Evolutionary conservation across 164 flowering plant species (phyloP), one percentile per base, ranked within the genome.

Genomic region (Chimonanthus salicifolius): DNA sequence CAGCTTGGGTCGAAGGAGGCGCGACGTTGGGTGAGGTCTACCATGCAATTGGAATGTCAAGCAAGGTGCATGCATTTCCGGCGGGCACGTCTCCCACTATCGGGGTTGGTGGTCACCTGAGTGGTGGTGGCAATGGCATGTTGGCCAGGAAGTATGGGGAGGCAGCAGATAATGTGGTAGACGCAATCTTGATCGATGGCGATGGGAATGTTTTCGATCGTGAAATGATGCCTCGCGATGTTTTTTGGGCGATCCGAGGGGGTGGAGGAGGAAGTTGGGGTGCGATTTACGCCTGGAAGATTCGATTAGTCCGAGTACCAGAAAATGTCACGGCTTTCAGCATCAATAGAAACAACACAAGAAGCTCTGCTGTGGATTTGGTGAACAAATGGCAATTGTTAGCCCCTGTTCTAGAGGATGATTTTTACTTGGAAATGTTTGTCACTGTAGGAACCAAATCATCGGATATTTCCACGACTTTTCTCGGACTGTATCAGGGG

Each of bases 1-100:
- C 79, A 0, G 81, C 79, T 9, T 81, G 81, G 83, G 74, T 81
- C 2, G 75, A 74, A 69, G 79, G 77, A 11, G 83, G 83, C 5
- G 81, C 81, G 2, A 81, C 83, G 3, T 77, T 81, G n/a, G 83
- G 83, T 49, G 78, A 81, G 73, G 46, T 69, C 3, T 81, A 78
- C 66, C 62, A 78, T 48, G 68, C 69, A 9, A 76, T 81, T 21
- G 71, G 78, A 8, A 33, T 63, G 69, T 46, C 77, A 13, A 78
- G 73, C 49, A 64, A 63, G n/a, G 43, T 18, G 4, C 66, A 71
- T 43, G 78, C 77, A 33, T 76, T 76, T 33, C 51, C 79, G 2
- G 83, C 79, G 6, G 81, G 83, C 15, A 46, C 74, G 9, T 81
- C 79, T 49, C 76, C 83, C 4, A 72, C 73, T 2, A 78, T 80